Conservation (phyloP, 495 filamentous ascomycete genomes). For the Aspergillus steynii region DNA sequence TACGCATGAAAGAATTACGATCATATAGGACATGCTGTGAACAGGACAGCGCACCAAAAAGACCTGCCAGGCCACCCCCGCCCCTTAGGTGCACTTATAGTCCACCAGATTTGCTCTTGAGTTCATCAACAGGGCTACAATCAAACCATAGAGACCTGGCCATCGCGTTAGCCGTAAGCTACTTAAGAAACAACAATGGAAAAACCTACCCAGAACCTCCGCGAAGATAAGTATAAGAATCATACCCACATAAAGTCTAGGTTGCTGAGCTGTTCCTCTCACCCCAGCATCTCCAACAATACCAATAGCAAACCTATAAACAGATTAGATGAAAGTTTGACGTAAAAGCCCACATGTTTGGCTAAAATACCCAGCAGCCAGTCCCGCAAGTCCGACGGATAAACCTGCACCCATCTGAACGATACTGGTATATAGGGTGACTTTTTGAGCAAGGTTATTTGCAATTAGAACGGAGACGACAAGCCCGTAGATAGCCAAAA, state of each 20-base stretch:
- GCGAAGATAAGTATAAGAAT: constrained; percentile 99
- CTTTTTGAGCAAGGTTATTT: constrained; percentile 77
- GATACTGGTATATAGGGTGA: constrained; percentile 89
- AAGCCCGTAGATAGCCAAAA: constrained; percentile 99
- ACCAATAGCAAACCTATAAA: constrained; percentile 83
- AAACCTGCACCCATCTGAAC: constrained; percentile 98
- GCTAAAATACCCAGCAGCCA: constrained; percentile 78
- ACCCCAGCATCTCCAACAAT: constrained; percentile 99
- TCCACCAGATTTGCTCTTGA: neutral
- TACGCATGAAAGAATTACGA: no score
- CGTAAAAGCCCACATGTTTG: no score
- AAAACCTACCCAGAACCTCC: constrained; percentile 86
- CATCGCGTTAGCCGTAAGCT: neutral
- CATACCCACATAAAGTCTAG: constrained; percentile 98
- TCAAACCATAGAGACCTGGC: constrained; percentile 92
- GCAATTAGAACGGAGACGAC: constrained; percentile 98
- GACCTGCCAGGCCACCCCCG: no score
- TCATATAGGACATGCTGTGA: no score
- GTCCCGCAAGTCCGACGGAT: constrained; percentile 90
- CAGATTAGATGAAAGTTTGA: neutral
- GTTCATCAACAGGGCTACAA: constrained; percentile 62
- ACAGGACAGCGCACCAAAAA: no score
- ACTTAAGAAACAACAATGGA: neutral
- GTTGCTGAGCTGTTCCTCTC: constrained; percentile 95
- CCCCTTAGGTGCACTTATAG: neutral